Evolutionary conservation across 2,329 filamentous ascomycete species (phyloP).

Genomic region (Graphilbum fragrans): DNA sequence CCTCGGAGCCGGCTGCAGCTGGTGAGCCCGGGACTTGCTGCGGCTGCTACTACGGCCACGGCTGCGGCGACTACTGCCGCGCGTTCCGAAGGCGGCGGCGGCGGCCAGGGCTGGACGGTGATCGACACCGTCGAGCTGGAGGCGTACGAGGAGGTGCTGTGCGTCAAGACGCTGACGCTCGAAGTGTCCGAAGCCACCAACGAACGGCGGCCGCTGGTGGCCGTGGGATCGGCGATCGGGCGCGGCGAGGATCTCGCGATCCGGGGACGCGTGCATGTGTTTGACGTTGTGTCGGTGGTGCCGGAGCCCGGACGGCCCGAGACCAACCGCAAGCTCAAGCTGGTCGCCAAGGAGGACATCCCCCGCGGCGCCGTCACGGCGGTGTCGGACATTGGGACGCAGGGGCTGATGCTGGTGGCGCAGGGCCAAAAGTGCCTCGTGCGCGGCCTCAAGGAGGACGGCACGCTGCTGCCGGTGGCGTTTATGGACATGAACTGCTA

Average conservation of each 20-base stretch:
- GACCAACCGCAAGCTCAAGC: constrained; percentile 73
- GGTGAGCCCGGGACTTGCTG: constrained; percentile 60
- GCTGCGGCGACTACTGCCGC: too few relatives aligned
- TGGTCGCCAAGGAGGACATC: constrained; percentile 81
- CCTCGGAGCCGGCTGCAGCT: constrained; percentile 67
- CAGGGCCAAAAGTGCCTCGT: constrained; percentile 98
- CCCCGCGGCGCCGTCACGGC: constrained; percentile 84
- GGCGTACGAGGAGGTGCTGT: constrained; percentile 63
- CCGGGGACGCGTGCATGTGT: constrained; percentile 76
- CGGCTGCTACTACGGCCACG: too few relatives aligned
- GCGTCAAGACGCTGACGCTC: constrained; percentile 70
- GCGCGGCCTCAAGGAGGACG: constrained; percentile 87
- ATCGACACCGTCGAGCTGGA: constrained; percentile 69
- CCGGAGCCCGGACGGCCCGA: constrained; percentile 78
- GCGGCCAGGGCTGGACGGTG: constrained; percentile 63
- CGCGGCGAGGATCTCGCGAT: constrained; percentile 84
- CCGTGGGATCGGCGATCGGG: constrained; percentile 74
- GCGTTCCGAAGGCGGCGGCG: too few relatives aligned
- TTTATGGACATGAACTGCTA: constrained; percentile 98
- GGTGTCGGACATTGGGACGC: constrained; percentile 70
- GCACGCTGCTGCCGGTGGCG: constrained; percentile 80
- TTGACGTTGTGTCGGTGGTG: constrained; percentile 84
- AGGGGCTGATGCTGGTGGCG: constrained; percentile 78
- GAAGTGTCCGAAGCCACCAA: constrained; percentile 88
- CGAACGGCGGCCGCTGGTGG: constrained; percentile 69